A percentile compares a stretch with the other conserved stretches of the same genome.
These are phyloP conservation scores for Trichomonascaceae sp. DNA, from an alignment of 1,139 yeast genomes.

Conservation along the genomic window DNA sequence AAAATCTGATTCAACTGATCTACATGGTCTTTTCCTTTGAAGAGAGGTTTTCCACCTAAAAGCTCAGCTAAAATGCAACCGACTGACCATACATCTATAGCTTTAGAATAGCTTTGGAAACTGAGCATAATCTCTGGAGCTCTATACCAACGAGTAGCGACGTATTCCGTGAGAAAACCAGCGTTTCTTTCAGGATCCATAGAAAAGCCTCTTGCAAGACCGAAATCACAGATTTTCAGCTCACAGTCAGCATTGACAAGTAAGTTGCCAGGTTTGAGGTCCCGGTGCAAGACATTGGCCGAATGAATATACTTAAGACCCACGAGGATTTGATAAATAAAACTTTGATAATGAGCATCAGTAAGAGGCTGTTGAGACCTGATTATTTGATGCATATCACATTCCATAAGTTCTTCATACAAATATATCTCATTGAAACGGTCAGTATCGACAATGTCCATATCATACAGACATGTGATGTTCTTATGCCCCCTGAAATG, in stretches of 20 bases:
- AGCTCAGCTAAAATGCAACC: conserved; percentile 95
- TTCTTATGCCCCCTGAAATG: conserved; percentile 82
- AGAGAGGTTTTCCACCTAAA: conserved; percentile 85
- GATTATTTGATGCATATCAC: conserved; percentile 96
- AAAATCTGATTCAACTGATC: conserved; percentile 90
- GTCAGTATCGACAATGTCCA: conserved; percentile 82
- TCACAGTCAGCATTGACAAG: conserved; percentile 95
- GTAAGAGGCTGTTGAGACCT: conserved; percentile 90
- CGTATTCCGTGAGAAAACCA: conserved; percentile 91
- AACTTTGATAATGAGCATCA: conserved; percentile 90
- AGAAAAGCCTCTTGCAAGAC: conserved; percentile 92
- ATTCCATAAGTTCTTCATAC: conserved; percentile 94
- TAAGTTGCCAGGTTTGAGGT: conserved; percentile 88
- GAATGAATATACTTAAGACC: conserved; percentile 93
- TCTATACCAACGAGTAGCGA: conserved; percentile 96
- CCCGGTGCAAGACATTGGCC: conserved; percentile 92
- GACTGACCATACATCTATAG: conserved; percentile 95
- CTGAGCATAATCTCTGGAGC: conserved; percentile 97
- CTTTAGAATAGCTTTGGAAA: conserved; percentile 88
- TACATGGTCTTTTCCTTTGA: conserved; percentile 92
- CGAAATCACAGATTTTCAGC: conserved; percentile 92
- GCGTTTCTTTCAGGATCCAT: conserved; percentile 79
- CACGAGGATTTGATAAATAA: conserved; percentile 84
- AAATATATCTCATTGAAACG: conserved; percentile 85
- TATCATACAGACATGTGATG: conserved; percentile 87